These are phyloP conservation scores for Trichoderma oligosporum DNA, from an alignment of 2,329 filamentous ascomycete species.

Conservation along the genomic window DNA sequence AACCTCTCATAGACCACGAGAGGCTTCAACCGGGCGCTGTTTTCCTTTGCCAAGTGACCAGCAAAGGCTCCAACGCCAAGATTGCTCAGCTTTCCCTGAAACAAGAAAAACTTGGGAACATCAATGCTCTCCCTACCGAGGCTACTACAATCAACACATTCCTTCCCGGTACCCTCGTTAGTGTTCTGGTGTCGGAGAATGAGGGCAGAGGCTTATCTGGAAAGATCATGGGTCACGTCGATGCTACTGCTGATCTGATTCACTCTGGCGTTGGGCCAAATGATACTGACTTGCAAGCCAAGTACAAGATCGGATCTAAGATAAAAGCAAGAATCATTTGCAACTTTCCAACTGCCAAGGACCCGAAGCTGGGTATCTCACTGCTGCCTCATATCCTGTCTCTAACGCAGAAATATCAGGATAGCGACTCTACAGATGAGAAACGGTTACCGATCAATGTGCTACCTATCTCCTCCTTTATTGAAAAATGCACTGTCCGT, in stretches of 20 bases:
- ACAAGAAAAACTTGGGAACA: conserved; percentile 63
- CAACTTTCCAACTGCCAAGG: conserved; percentile 74
- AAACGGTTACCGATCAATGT: conserved; percentile 52
- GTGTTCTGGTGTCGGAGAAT: conserved; percentile 76
- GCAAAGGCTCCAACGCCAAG: conserved; percentile 71
- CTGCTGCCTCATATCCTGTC: conserved; percentile 78
- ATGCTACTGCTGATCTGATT: conserved; percentile 84
- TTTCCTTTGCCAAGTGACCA: conserved; percentile 75
- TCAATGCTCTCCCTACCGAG: conserved; percentile 62
- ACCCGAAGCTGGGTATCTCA: conserved; percentile 82
- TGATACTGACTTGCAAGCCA: conserved; percentile 66
- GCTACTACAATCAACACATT: conserved; percentile 88
- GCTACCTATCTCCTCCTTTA: conserved; percentile 67
- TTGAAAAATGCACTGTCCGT: conserved; percentile 74
- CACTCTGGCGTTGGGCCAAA: conserved; percentile 76
- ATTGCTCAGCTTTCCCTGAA: conserved; percentile 82
- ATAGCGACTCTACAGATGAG: conserved; percentile 31
- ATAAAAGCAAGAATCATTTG: conserved; percentile 83
- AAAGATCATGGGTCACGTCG: conserved; percentile 87
- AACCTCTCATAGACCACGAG: conserved; percentile 59
- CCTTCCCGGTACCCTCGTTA: conserved; percentile 85
- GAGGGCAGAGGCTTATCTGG: conserved; percentile 72
- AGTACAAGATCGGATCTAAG: conserved; percentile 80
- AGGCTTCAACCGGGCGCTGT: conserved; percentile 78
- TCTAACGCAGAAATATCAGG: conserved; percentile 47